Percentiles rank a stretch among this genome's conserved stretches.
Evolutionary conservation across 2,329 filamentous ascomycete genomes (phyloP).

Genomic region (Aquanectria penicillioides): DNA sequence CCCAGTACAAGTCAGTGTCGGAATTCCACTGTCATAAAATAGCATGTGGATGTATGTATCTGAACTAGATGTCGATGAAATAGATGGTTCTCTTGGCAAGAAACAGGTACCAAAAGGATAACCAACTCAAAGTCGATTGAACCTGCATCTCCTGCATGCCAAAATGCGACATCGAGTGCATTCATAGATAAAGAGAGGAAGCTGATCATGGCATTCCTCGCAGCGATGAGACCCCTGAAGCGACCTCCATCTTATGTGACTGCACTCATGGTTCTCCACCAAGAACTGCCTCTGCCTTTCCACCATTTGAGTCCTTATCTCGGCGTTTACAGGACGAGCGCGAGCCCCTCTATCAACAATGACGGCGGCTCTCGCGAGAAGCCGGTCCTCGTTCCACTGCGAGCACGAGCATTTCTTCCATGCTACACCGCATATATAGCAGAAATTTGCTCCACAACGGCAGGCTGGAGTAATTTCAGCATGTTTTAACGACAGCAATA

Average conservation of each 20-base stretch:
- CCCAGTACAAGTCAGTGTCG: too few species aligned
- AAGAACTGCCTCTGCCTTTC: slow-evolving; percentile 16
- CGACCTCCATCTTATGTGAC: slow-evolving; percentile 49
- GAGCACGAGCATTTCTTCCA: slow-evolving; percentile 55
- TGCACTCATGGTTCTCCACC: slow-evolving; percentile 50
- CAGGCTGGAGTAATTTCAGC: slow-evolving; percentile 49
- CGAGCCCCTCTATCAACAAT: slow-evolving; percentile 43
- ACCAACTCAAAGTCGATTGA: slow-evolving; percentile 49
- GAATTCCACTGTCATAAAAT: too few species aligned
- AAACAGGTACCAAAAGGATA: too few species aligned
- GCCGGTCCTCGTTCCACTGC: slow-evolving; percentile 49
- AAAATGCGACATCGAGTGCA: slow-evolving; percentile 56
- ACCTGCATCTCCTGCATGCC: slow-evolving; percentile 57
- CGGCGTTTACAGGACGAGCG: neutral
- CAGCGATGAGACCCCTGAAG: slow-evolving; percentile 47
- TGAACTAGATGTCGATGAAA: too few species aligned
- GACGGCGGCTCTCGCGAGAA: slow-evolving; percentile 44
- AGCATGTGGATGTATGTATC: too few species aligned
- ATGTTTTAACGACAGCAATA: neutral
- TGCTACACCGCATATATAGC: slow-evolving; percentile 54
- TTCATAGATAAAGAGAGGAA: slow-evolving; percentile 57
- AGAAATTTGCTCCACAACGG: slow-evolving; percentile 56
- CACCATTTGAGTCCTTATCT: neutral
- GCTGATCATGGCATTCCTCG: slow-evolving; percentile 52
- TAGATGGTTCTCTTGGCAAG: too few species aligned